phyloP scores from a whole-genome alignment of 192 early-diverging fungal genomes.

The Gonapodya prolifera region DNA sequence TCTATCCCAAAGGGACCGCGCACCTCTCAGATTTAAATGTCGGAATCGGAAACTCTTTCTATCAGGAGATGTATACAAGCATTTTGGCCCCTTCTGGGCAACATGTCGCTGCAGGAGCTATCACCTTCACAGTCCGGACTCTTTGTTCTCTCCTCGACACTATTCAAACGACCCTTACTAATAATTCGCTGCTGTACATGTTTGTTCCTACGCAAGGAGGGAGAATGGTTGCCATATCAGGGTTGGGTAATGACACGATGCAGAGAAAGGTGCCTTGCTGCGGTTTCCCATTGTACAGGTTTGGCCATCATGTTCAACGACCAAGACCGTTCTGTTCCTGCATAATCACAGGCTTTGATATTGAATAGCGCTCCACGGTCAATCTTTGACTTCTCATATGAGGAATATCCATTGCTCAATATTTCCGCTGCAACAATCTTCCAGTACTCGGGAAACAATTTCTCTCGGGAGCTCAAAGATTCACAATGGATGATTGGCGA shows the following conservation, averaged over 20 bases:
- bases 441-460: background rate
- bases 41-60: background rate
- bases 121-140: background rate
- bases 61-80: background rate
- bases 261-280: background rate
- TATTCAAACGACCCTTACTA: background rate
- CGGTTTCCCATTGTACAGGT: background rate
- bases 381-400: background rate
- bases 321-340: background rate
- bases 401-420: conserved; percentile 1
- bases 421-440: background rate
- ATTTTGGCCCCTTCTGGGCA: background rate
- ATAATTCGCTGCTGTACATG: background rate
- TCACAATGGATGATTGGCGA: background rate
- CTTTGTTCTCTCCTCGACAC: background rate
- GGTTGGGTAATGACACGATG: background rate
- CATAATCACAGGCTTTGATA: background rate
- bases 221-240: background rate
- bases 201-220: background rate
- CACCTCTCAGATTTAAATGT: background rate
- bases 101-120: background rate
- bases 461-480: background rate
- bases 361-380: background rate
- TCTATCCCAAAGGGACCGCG: background rate
- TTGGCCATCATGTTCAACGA: background rate